Conservation (phyloP, 2,329 filamentous ascomycete species). For the Coniochaeta pulveracea region DNA sequence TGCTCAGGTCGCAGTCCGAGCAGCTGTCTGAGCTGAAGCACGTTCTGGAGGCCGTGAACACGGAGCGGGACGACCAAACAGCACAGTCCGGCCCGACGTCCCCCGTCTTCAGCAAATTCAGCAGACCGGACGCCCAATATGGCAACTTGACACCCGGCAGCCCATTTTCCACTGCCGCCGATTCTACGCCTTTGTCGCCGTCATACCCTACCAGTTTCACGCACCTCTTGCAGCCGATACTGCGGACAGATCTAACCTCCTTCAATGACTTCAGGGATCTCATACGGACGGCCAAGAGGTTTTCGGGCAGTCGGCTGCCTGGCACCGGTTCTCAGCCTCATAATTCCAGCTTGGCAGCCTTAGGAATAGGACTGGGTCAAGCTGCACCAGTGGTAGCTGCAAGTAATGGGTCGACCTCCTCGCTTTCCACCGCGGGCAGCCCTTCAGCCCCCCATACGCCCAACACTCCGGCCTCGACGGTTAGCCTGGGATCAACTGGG, state of each 20-base stretch:
- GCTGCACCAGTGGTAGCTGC: conserved; percentile 32
- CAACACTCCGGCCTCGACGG: conserved; percentile 41
- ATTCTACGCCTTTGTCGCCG: conserved; percentile 34
- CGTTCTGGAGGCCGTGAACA: conserved; percentile 79
- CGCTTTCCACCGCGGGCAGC: conserved; percentile 35
- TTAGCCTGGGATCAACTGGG: conserved; percentile 30
- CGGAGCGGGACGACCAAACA: conserved; percentile 60
- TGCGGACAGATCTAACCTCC: conserved; percentile 68
- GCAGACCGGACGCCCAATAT: conserved; percentile 36
- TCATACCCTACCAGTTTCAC: conserved; percentile 62
- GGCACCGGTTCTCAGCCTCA: conserved; percentile 52
- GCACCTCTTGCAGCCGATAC: conserved; percentile 71
- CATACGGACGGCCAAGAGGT: conserved; percentile 53
- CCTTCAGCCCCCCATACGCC: conserved; percentile 47
- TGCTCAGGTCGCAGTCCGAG: conserved; percentile 85
- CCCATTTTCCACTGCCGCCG: conserved; percentile 19
- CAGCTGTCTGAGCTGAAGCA: conserved; percentile 84
- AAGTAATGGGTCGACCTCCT: conserved; percentile 45
- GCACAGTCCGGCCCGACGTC: conserved; percentile 72
- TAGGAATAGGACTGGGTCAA: conserved; percentile 30
- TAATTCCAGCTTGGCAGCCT: conserved; percentile 12
- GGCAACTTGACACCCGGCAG: conserved; percentile 14
- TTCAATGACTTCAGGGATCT: conserved; percentile 81
- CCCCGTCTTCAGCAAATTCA: conserved; percentile 61
- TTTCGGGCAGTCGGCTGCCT: conserved; percentile 47